These are phyloP conservation scores for Cytospora mali DNA, from an alignment of 2,329 filamentous ascomycete genomes.

Conservation along the genomic window DNA sequence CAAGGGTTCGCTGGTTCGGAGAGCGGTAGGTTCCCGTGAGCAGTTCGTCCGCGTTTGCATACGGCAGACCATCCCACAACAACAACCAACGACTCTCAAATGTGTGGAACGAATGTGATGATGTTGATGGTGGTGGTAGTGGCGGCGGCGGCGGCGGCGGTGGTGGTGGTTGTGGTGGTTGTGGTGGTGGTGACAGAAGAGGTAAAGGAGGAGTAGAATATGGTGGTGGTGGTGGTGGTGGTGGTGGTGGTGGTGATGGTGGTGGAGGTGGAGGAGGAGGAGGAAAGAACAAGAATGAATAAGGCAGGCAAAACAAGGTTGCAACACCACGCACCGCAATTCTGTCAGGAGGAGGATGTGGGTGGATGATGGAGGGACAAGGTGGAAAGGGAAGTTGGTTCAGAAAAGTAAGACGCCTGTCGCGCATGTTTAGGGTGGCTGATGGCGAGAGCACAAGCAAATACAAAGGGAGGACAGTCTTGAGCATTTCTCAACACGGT, in stretches of 20 bases:
- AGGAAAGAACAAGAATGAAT: constrained; percentile 13
- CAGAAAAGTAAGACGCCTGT: constrained; percentile 30
- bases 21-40: constrained; percentile 39
- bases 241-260: no score
- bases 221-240: background rate
- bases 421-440: constrained; percentile 26
- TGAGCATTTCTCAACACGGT: constrained; percentile 28
- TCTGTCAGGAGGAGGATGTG: constrained; percentile 16
- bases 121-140: background rate
- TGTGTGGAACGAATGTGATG: constrained; percentile 2
- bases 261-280: background rate
- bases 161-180: no score
- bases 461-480: constrained; percentile 25
- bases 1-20: constrained; percentile 5
- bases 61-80: background rate
- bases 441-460: constrained; percentile 10
- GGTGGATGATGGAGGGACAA: constrained; percentile 21
- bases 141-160: background rate
- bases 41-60: constrained; percentile 34
- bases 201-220: constrained; percentile 5
- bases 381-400: constrained; percentile 25
- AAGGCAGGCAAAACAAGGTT: constrained; percentile 26
- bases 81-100: background rate
- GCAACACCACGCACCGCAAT: constrained; percentile 26
- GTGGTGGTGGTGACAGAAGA: no score